Evolutionary conservation across 176 grass and related monocot genomes (phyloP), one percentile per base, ranked within the genome.

Genomic region (Oryza longistaminata): DNA sequence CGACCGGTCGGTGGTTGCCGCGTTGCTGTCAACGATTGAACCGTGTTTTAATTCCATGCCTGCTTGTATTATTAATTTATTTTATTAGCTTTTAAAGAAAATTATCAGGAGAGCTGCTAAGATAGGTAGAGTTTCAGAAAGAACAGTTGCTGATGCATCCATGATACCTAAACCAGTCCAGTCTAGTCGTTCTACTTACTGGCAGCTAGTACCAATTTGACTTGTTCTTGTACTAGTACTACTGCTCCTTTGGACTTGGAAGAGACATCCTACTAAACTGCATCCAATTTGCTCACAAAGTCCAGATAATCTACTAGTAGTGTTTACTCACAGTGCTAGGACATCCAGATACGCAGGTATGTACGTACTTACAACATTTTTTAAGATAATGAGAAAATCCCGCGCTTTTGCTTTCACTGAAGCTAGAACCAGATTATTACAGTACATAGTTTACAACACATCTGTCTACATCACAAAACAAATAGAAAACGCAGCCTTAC

Each of bases 1-100:
- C 74, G 39, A 19, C 16, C n/a, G 12, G 11, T 1, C 49, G 64
- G 88, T 85, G 50, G 77, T 89, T 85, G 71, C 64, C 37, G 2
- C 29, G 71, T 89, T 76, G 77, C 77, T 65, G 21, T 85, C 87
- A 21, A 12, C 34, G 5, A 19, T 12, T 62, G 21, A 62, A 62
- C n/a, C 35, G 21, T 80, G 26, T 50, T 71, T 61, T 40, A 31
- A 46, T 31, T 79, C 2, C 39, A 6, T 3, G 24, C 2, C 19
- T 70, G 65, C 2, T 45, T 75, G 27, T 19, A 39, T 35, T 24
- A 6, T 27, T 27, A 27, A 27, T 22, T 9, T 43, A 7, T 43
- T 43, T 43, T 14, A 33, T n/a, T 62, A 62, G 58, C 58, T 13
- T 62, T 62, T 61, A 2, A 61, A 61, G n/a, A 61, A 9, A 61